Evolutionary conservation across 257 asterid species (phyloP).

Genomic region (Mitragyna speciosa): DNA sequence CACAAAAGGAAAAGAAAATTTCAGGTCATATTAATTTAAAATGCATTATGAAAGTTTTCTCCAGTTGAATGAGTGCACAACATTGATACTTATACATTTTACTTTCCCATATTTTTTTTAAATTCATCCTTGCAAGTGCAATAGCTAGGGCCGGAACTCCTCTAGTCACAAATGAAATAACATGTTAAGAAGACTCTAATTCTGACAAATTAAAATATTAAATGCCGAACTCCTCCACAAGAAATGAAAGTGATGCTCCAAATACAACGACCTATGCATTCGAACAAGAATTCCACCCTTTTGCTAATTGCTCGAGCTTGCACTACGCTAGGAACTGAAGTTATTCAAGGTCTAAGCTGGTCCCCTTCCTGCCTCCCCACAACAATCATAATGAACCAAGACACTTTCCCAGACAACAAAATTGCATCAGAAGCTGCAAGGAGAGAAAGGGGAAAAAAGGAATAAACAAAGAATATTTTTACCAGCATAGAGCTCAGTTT

Average conservation of each 20-base stretch:
- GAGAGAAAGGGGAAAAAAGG: too few species aligned
- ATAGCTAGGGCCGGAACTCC: not conserved
- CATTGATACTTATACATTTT: not conserved
- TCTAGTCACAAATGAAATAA: not conserved
- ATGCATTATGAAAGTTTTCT: not conserved
- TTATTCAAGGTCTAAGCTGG: not conserved
- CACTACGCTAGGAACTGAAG: not conserved
- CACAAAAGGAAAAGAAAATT: constrained; percentile 12
- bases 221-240: too few species aligned
- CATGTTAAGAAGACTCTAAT: too few species aligned
- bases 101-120: not conserved
- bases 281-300: not conserved
- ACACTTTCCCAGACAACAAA: not conserved
- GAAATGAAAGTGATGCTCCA: not conserved
- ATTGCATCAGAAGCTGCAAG: not conserved
- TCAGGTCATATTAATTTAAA: not conserved
- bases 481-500: constrained; percentile 74
- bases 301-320: not conserved
- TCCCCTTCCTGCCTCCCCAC: not conserved
- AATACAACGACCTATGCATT: not conserved
- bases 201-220: too few species aligned
- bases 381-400: not conserved
- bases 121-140: not conserved
- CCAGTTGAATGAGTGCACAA: not conserved
- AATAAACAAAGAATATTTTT: not conserved